These are phyloP conservation scores for Calonectria naviculata DNA, from an alignment of 2,329 filamentous ascomycete species.

Conservation along the genomic window DNA sequence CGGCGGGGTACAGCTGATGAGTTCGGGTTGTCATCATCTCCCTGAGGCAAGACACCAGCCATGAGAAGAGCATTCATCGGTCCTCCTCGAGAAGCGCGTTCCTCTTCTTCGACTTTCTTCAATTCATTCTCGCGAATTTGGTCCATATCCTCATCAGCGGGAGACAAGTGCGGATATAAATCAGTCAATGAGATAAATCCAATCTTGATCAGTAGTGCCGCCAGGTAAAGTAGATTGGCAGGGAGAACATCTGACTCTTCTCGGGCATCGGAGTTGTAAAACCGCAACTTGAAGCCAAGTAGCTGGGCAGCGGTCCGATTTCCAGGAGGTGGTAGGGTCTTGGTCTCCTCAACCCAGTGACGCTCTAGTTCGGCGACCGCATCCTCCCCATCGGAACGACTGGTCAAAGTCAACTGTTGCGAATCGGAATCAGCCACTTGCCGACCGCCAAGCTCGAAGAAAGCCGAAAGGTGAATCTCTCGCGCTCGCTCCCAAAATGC, in stretches of 20 bases:
- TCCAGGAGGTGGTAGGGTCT: conserved; percentile 83
- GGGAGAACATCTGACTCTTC: conserved; percentile 82
- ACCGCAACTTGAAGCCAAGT: conserved; percentile 95
- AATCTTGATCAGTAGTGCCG: conserved; percentile 93
- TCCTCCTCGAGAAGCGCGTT: conserved; percentile 76
- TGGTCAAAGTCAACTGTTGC: conserved; percentile 53
- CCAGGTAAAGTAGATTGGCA: conserved; percentile 91
- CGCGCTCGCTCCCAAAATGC: conserved; percentile 86
- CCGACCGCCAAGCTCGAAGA: conserved; percentile 87
- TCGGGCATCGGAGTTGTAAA: conserved; percentile 86
- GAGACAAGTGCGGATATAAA: conserved; percentile 92
- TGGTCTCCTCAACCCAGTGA: conserved; percentile 84
- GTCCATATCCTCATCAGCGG: conserved; percentile 85
- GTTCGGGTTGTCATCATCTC: conserved; percentile 75
- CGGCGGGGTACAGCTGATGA: conserved; percentile 56
- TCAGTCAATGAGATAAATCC: conserved; percentile 95
- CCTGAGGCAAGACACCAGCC: conserved; percentile 80
- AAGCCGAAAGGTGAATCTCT: conserved; percentile 81
- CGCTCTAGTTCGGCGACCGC: conserved; percentile 67
- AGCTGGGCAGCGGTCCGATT: conserved; percentile 94
- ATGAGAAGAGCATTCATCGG: conserved; percentile 85
- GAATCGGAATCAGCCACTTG: conserved; percentile 71
- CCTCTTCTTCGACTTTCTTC: conserved; percentile 83
- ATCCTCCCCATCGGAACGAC: conserved; percentile 51
- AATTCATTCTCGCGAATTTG: conserved; percentile 75